A percentile compares a stretch with the other conserved stretches of the same genome.
Evolutionary conservation across 768 basidiomycete genomes (phyloP).

Genomic region (Boletus rubescentipes): DNA sequence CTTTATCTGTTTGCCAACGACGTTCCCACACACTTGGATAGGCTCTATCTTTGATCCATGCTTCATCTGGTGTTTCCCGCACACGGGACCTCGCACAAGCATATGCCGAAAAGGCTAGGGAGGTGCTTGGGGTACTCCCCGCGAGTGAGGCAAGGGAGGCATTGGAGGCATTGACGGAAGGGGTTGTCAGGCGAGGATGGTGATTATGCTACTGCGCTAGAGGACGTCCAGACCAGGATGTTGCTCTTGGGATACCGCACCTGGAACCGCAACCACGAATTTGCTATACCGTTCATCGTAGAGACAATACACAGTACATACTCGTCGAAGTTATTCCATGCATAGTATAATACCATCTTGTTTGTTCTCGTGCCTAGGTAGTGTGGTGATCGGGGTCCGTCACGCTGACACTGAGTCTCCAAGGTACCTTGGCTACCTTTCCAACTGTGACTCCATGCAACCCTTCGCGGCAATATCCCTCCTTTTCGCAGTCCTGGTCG

Average conservation of each 20-base stretch:
- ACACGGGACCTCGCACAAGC: conserved; percentile 73
- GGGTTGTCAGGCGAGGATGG: conserved; percentile 61
- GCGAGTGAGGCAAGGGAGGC: conserved; percentile 78
- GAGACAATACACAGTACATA: not conserved
- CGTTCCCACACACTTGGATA: conserved; percentile 27
- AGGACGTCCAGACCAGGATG: not conserved
- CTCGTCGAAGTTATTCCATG: too few relatives aligned
- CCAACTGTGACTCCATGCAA: conserved; percentile 42
- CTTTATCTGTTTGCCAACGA: not conserved
- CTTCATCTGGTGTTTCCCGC: conserved; percentile 73
- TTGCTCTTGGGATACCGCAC: conserved; percentile 1
- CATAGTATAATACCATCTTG: not conserved
- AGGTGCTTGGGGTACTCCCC: conserved; percentile 67
- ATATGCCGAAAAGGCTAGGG: conserved; percentile 76
- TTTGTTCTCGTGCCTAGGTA: too few relatives aligned
- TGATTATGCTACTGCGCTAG: conserved; percentile 17
- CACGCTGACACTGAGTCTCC: not conserved
- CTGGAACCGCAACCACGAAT: not conserved
- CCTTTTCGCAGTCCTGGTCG: conserved; percentile 32
- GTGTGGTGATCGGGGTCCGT: conserved; percentile 25
- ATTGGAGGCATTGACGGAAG: conserved; percentile 69
- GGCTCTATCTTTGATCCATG: conserved; percentile 58
- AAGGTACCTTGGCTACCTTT: not conserved
- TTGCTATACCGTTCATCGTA: not conserved
- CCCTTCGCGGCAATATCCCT: conserved; percentile 43